Evolutionary conservation across 495 filamentous ascomycete species (phyloP).

Genomic region (Clohesyomyces aquaticus): DNA sequence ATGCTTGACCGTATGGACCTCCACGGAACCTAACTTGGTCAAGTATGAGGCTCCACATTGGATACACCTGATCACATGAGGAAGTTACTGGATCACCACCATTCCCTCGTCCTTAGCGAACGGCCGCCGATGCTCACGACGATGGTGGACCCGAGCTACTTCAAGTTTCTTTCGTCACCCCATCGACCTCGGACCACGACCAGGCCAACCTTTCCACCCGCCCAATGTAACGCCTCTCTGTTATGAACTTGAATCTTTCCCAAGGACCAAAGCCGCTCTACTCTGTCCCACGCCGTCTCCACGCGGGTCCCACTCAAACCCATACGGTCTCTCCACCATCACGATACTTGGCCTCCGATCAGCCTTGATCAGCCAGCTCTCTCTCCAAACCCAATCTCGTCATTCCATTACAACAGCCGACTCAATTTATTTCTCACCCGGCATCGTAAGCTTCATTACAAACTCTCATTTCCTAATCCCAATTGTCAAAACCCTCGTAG

Average conservation of each 20-base stretch:
- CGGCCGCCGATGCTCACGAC: background rate
- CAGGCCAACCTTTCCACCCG: no score
- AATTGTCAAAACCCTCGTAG: no score
- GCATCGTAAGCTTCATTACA: no score
- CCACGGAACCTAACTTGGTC: background rate
- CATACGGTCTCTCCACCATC: background rate
- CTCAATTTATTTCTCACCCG: no score
- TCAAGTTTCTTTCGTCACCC: background rate
- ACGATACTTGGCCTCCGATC: background rate
- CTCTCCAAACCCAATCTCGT: background rate
- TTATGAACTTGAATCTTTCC: no score
- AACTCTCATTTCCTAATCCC: no score
- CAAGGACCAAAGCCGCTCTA: background rate
- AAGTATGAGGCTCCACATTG: background rate
- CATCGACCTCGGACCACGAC: background rate
- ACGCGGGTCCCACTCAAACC: background rate
- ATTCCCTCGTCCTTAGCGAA: background rate
- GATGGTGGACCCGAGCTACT: background rate
- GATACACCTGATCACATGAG: background rate
- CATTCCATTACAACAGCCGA: no score
- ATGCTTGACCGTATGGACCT: background rate
- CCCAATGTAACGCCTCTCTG: no score
- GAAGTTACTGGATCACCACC: background rate
- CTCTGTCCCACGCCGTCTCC: background rate
- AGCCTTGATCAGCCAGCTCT: background rate